These are phyloP conservation scores for Microdochium bolleyi DNA, from an alignment of 2,329 filamentous ascomycete species.

Conservation along the genomic window DNA sequence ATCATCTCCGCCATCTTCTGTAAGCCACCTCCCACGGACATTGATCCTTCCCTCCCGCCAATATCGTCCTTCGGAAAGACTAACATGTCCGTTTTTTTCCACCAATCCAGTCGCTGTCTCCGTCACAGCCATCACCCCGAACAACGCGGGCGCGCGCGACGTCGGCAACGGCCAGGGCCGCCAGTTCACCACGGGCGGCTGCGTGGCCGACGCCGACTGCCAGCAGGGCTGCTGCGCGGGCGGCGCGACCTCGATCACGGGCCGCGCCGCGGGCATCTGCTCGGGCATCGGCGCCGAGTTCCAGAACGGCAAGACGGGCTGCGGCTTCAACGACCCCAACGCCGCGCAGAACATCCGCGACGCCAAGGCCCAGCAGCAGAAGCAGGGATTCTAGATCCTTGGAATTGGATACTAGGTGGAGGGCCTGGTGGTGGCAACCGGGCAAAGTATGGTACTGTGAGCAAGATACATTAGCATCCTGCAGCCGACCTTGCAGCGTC, in stretches of 20 bases:
- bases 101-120: slow-evolving; percentile 16
- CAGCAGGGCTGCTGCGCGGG: slow-evolving; percentile 22
- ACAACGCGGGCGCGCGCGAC: slow-evolving; percentile 22
- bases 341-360: slow-evolving; percentile 16
- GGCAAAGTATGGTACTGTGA: no score
- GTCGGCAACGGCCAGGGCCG: slow-evolving; percentile 22
- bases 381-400: slow-evolving; percentile 26
- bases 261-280: slow-evolving; percentile 22
- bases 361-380: slow-evolving; percentile 20
- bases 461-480: no score
- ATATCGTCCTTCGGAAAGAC: no score
- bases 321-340: slow-evolving; percentile 26
- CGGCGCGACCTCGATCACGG: slow-evolving; percentile 13
- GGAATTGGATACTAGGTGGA: no score
- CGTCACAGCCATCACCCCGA: slow-evolving; percentile 22
- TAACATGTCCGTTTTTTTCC: background rate
- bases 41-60: no score
- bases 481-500: no score
- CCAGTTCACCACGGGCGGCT: slow-evolving; percentile 30
- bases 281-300: slow-evolving; percentile 23
- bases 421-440: no score
- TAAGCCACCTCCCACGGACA: slow-evolving; percentile 10
- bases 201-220: slow-evolving; percentile 23
- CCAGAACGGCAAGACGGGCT: slow-evolving; percentile 28
- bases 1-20: slow-evolving; percentile 17